A percentile compares a stretch with the other conserved stretches of the same genome.
phyloP scores from a whole-genome alignment of 345 rosid species.

The Salix brachista region DNA sequence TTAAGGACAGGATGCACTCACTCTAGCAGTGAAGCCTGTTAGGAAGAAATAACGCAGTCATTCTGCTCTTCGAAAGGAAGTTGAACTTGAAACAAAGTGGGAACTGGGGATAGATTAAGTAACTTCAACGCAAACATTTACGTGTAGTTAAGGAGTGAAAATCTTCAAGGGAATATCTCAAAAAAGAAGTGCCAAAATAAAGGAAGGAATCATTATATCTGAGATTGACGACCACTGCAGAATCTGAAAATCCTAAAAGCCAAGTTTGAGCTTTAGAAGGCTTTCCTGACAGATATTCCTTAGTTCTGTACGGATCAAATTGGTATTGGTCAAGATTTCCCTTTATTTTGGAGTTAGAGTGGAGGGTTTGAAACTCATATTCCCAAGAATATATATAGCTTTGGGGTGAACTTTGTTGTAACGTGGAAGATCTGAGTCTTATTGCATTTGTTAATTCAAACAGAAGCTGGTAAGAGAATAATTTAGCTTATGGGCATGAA shows the following conservation, averaged over 20 bases:
- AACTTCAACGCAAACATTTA: neutral
- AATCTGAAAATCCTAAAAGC: neutral
- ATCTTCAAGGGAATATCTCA: neutral
- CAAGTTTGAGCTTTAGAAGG: neutral
- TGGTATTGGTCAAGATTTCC: neutral
- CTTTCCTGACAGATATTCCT: neutral
- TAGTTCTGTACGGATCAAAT: neutral
- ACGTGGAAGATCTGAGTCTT: neutral
- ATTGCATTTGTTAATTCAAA: neutral
- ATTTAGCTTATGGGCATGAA: neutral
- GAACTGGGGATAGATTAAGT: neutral
- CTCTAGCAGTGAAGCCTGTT: neutral
- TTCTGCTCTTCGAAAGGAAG: neutral
- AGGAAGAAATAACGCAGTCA: neutral
- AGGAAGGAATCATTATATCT: neutral
- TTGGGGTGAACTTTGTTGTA: neutral
- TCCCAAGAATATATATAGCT: neutral
- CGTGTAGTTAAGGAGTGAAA: neutral
- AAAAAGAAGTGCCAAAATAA: neutral
- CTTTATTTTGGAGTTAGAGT: neutral
- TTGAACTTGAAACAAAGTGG: neutral
- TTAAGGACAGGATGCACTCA: neutral
- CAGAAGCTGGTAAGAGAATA: neutral
- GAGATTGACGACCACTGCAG: neutral
- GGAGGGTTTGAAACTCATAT: neutral